Evolutionary conservation across 495 filamentous ascomycete species (phyloP).

Genomic region (Lindgomyces ingoldianus): DNA sequence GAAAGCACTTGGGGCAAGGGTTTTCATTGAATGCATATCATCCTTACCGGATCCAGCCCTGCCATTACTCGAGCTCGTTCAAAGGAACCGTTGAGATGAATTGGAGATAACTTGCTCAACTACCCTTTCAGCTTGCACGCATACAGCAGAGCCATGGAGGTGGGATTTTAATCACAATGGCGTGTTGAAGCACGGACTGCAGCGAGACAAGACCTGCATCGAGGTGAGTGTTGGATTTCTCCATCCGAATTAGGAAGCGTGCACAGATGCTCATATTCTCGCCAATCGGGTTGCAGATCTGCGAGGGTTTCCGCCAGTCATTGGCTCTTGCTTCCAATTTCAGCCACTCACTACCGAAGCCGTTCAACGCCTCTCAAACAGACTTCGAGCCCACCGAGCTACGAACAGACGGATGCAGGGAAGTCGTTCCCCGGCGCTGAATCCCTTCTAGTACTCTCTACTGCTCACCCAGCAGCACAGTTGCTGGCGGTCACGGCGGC

Average conservation of each 20-base stretch:
- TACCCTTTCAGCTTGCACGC: background rate
- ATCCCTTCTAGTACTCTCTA: conserved; percentile 13
- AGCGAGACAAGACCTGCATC: conserved; percentile 1
- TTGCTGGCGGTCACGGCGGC: conserved; percentile 29
- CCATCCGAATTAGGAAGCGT: conserved; percentile 19
- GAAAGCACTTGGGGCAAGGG: conserved; percentile 15
- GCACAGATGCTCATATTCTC: conserved; percentile 19
- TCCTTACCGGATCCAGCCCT: conserved; percentile 15
- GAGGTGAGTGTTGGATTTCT: conserved; percentile 10
- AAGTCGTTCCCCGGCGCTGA: conserved; percentile 27
- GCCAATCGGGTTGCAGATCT: conserved; percentile 33
- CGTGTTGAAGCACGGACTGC: background rate
- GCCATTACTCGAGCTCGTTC: conserved; percentile 20
- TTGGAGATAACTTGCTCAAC: background rate
- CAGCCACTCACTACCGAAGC: conserved; percentile 21
- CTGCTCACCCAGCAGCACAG: conserved; percentile 8
- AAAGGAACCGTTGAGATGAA: background rate
- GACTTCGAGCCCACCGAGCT: background rate
- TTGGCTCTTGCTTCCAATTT: conserved; percentile 11
- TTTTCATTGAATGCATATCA: conserved; percentile 27
- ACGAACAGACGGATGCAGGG: conserved; percentile 33
- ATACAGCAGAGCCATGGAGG: background rate
- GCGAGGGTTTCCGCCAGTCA: background rate
- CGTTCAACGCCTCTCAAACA: background rate
- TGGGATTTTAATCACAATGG: background rate